Conservation (phyloP, 495 filamentous ascomycete species). For the Darksidea phi region DNA sequence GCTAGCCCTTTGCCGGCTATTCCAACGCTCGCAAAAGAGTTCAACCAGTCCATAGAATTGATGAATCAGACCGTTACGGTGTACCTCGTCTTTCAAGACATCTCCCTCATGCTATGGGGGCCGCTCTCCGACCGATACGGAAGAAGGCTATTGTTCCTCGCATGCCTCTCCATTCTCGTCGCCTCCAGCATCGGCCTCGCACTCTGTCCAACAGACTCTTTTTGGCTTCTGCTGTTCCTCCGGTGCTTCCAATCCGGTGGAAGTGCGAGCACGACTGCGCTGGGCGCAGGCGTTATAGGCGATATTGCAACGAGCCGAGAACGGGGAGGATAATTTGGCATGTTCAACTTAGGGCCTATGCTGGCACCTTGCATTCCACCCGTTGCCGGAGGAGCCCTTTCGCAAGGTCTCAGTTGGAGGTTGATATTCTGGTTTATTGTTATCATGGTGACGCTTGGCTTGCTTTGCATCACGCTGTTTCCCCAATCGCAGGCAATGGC, state of each 20-base stretch:
- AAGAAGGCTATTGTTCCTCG: conserved; percentile 49
- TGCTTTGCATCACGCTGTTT: conserved; percentile 10
- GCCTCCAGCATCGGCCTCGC: conserved; percentile 53
- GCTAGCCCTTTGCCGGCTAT: conserved; percentile 50
- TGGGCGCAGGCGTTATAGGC: conserved; percentile 58
- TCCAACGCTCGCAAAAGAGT: conserved; percentile 47
- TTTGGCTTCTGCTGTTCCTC: conserved; percentile 50
- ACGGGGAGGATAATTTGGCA: conserved; percentile 57
- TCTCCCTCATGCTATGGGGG: conserved; percentile 56
- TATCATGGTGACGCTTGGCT: conserved; percentile 9
- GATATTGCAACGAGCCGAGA: conserved; percentile 56
- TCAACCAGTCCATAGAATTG: conserved; percentile 47
- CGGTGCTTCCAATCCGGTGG: conserved; percentile 54
- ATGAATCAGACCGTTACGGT: conserved; percentile 55
- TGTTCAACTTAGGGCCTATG: conserved; percentile 40
- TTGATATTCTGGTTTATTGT: conserved; percentile 24
- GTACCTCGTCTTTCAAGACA: conserved; percentile 54
- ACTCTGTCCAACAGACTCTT: conserved; percentile 44
- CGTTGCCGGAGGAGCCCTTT: conserved; percentile 15
- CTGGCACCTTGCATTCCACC: conserved; percentile 17
- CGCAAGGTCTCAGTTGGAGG: conserved; percentile 20
- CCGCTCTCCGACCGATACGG: conserved; percentile 52
- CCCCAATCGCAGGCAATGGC: conserved; percentile 16
- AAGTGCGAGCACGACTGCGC: conserved; percentile 54
- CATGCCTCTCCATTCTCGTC: conserved; percentile 51